These are phyloP conservation scores for Polyporus tsugae DNA, from an alignment of 1,284 basidiomycete genomes.

Conservation along the genomic window DNA sequence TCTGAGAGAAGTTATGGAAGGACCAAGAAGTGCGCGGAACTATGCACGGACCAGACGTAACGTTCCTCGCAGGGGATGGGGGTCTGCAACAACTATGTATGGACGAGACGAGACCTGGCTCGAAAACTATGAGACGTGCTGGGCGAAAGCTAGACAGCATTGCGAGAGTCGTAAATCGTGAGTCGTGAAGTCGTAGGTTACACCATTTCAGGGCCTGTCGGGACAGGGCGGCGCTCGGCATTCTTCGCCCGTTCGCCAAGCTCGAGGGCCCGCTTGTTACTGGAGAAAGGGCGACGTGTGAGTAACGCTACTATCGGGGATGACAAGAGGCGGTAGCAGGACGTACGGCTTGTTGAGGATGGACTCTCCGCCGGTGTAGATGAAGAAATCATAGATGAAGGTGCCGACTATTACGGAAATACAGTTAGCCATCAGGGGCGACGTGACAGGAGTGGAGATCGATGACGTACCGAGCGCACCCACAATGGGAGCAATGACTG, in stretches of 20 bases:
- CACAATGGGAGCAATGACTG: conserved; percentile 63
- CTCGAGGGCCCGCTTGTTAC: conserved; percentile 33
- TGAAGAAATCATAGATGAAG: conserved; percentile 59
- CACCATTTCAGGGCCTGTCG: conserved; percentile 22
- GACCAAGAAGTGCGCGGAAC: background rate
- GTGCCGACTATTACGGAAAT: conserved; percentile 47
- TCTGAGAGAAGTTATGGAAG: background rate
- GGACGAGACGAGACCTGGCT: background rate
- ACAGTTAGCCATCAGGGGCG: conserved; percentile 8
- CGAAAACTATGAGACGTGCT: background rate
- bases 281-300: conserved; percentile 3
- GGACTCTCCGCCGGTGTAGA: conserved; percentile 63
- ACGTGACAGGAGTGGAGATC: background rate
- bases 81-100: background rate
- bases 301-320: too few species aligned
- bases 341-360: conserved; percentile 61
- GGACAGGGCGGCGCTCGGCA: conserved; percentile 30
- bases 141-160: conserved; percentile 6
- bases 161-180: conserved; percentile 3
- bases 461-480: conserved; percentile 53
- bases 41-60: conserved; percentile 8
- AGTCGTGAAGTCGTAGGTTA: conserved; percentile 8
- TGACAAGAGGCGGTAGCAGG: background rate
- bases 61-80: background rate
- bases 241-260: conserved; percentile 32